Percentiles rank a stretch among this genome's conserved stretches.
Evolutionary conservation across 768 basidiomycete species (phyloP).

Genomic region (Cytidiella melzeri): DNA sequence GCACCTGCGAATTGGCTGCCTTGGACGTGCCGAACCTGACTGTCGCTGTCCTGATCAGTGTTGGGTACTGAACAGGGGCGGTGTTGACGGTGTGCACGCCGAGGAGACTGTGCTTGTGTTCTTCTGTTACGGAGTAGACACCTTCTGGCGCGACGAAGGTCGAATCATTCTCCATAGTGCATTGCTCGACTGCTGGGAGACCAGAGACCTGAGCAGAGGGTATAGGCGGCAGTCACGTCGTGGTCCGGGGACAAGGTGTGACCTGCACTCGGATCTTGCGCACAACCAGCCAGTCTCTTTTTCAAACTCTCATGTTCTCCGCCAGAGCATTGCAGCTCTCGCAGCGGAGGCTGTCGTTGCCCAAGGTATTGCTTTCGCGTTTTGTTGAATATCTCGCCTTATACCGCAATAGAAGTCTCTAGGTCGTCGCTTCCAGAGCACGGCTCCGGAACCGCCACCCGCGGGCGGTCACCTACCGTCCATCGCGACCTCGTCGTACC

Average conservation of each 20-base stretch:
- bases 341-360: slow-evolving; percentile 11
- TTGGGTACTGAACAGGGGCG: slow-evolving; percentile 40
- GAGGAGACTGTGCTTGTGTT: slow-evolving; percentile 62
- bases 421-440: slow-evolving; percentile 44
- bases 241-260: slow-evolving; percentile 16
- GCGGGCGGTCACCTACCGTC: slow-evolving; percentile 73
- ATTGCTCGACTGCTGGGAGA: slow-evolving; percentile 17
- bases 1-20: slow-evolving; percentile 47
- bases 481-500: slow-evolving; percentile 61
- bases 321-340: slow-evolving; percentile 11
- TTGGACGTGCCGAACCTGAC: slow-evolving; percentile 59
- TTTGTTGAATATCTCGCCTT: slow-evolving; percentile 1
- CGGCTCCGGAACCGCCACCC: slow-evolving; percentile 57
- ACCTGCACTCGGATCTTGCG: slow-evolving; percentile 23
- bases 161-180: slow-evolving; percentile 70
- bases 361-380: slow-evolving; percentile 11
- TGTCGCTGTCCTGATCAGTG: slow-evolving; percentile 54
- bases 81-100: slow-evolving; percentile 30
- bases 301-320: slow-evolving; percentile 21
- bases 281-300: slow-evolving; percentile 10
- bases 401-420: slow-evolving; percentile 3
- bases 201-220: slow-evolving; percentile 6
- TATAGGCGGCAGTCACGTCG: slow-evolving; percentile 15
- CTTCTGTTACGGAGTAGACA: slow-evolving; percentile 83
- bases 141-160: slow-evolving; percentile 88